Percentiles rank a stretch among this genome's conserved stretches.
Conservation (phyloP, 257 asterid species). For the Coffea canephora region DNA sequence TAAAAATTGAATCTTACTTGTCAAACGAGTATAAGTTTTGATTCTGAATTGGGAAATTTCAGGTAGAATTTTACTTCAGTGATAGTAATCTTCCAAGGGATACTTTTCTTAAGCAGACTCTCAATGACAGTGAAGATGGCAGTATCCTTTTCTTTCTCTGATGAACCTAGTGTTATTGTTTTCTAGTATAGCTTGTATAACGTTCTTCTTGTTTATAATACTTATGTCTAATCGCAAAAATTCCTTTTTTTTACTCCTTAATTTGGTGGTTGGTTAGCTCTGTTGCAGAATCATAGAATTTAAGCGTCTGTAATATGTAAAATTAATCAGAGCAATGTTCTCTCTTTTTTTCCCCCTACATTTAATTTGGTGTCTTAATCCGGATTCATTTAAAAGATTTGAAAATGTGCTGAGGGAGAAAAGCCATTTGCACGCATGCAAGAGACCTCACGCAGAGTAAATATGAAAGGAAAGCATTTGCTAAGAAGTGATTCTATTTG, state of each 20-base stretch:
- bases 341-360: background rate
- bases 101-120: conserved; percentile 55
- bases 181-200: background rate
- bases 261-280: background rate
- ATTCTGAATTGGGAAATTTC: conserved; percentile 13
- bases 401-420: background rate
- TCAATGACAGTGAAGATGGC: conserved; percentile 80
- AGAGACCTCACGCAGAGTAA: no score
- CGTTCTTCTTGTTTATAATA: background rate
- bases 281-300: background rate
- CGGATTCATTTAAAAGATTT: no score
- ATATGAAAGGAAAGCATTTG: background rate
- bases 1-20: background rate
- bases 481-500: background rate
- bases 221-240: background rate
- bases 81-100: conserved; percentile 98
- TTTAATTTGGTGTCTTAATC: background rate
- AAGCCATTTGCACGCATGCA: background rate
- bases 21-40: background rate
- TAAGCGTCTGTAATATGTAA: background rate
- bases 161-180: background rate
- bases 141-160: conserved; percentile 56
- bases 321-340: no score
- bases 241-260: background rate
- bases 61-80: conserved; percentile 97